A percentile compares a stretch with the other conserved stretches of the same genome.
phyloP scores from a whole-genome alignment of 768 basidiomycete genomes.

The Collybiopsis luxurians region DNA sequence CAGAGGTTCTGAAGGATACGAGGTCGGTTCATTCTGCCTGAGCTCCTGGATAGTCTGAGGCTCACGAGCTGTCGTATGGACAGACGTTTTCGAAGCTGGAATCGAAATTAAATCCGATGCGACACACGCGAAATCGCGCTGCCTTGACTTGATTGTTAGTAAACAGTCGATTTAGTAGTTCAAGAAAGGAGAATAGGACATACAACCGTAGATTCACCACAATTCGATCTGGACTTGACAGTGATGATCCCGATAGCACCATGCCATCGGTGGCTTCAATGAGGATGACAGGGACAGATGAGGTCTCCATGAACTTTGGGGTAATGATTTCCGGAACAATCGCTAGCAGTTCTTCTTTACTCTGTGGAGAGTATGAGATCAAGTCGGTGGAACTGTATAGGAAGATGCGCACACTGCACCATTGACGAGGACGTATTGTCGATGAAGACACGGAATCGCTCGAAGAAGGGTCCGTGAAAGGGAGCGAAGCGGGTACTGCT shows the following conservation, averaged over 20 bases:
- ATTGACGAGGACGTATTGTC: not conserved
- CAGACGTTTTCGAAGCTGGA: too few species aligned
- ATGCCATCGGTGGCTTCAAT: conserved; percentile 23
- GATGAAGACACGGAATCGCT: not conserved
- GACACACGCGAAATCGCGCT: not conserved
- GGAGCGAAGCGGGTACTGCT: not conserved
- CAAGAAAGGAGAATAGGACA: not conserved
- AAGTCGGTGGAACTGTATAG: not conserved
- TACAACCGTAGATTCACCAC: conserved; percentile 15
- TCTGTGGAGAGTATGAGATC: conserved; percentile 13
- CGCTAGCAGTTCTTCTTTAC: conserved; percentile 25
- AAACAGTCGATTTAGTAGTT: not conserved
- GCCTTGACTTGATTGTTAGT: not conserved
- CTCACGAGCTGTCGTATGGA: too few species aligned
- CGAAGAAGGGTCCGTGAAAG: not conserved
- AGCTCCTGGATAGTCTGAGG: too few species aligned
- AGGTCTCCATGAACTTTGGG: conserved; percentile 22
- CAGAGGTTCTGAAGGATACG: too few species aligned
- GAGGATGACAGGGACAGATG: conserved; percentile 25
- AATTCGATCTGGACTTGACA: not conserved
- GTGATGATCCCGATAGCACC: conserved; percentile 11
- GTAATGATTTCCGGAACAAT: conserved; percentile 27
- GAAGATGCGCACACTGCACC: conserved; percentile 1
- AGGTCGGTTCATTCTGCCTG: too few species aligned
- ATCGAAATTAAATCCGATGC: too few species aligned